These are phyloP conservation scores for Cordyceps farinosa DNA, from an alignment of 2,329 filamentous ascomycete genomes.

Conservation along the genomic window DNA sequence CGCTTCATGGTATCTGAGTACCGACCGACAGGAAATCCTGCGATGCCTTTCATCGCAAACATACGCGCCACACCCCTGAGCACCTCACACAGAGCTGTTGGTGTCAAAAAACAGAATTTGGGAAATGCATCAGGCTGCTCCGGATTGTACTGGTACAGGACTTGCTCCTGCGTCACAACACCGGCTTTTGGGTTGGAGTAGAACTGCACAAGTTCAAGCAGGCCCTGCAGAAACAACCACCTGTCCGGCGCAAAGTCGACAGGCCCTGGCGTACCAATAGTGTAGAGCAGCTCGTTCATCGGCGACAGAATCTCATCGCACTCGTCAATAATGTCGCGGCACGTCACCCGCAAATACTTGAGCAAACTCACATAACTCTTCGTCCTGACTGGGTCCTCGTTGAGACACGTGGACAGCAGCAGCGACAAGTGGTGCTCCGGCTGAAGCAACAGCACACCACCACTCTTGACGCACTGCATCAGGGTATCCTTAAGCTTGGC, in stretches of 20 bases:
- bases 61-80: slow-evolving; percentile 34
- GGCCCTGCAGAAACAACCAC: slow-evolving; percentile 51
- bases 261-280: slow-evolving; percentile 49
- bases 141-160: not conserved
- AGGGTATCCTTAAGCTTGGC: slow-evolving; percentile 36
- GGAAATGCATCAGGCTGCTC: not conserved
- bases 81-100: slow-evolving; percentile 5
- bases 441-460: slow-evolving; percentile 58
- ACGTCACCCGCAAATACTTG: slow-evolving; percentile 39
- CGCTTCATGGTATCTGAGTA: slow-evolving; percentile 25
- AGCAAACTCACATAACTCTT: slow-evolving; percentile 38
- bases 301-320: slow-evolving; percentile 61
- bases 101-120: not conserved
- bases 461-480: slow-evolving; percentile 42
- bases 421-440: slow-evolving; percentile 64
- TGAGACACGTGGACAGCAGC: slow-evolving; percentile 52
- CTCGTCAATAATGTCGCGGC: slow-evolving; percentile 60
- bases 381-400: slow-evolving; percentile 27
- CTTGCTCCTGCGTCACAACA: not conserved
- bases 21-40: slow-evolving; percentile 39
- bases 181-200: not conserved
- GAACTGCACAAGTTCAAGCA: not conserved
- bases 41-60: slow-evolving; percentile 29
- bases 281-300: slow-evolving; percentile 62
- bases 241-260: slow-evolving; percentile 52